A percentile compares a stretch with the other conserved stretches of the same genome.
Evolutionary conservation across 177 flowering plant genomes (phyloP).

Genomic region (Telopea speciosissima): DNA sequence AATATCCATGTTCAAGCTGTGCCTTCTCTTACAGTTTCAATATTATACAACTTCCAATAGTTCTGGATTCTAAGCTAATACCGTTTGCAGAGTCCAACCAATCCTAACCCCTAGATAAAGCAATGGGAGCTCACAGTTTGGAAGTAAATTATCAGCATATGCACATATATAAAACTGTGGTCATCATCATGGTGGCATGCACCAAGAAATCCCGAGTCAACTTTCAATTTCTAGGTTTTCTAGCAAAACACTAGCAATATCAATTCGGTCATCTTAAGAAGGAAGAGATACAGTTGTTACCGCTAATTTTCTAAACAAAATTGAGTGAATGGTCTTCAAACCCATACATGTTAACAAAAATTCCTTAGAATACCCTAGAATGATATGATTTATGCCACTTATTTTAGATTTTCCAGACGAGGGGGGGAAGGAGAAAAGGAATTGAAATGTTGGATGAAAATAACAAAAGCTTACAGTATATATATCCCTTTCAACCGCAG

Average conservation of each 20-base stretch:
- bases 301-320: not conserved
- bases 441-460: not conserved
- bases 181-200: not conserved
- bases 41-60: too few species aligned
- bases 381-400: too few species aligned
- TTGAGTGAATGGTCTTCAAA: not conserved
- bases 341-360: not conserved
- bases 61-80: too few species aligned
- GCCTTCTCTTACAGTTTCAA: too few species aligned
- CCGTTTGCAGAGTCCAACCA: too few species aligned
- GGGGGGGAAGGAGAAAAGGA: not conserved
- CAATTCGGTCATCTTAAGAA: not conserved
- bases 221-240: not conserved
- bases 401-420: not conserved
- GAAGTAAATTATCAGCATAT: not conserved
- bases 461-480: constrained; percentile 61
- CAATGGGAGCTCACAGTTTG: not conserved
- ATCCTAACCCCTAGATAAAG: too few species aligned
- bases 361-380: not conserved
- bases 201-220: not conserved
- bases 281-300: not conserved
- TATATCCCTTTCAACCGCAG: constrained; percentile 98
- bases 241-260: not conserved
- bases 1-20: too few species aligned
- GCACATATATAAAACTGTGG: not conserved